Evolutionary conservation across 306 rosid species (phyloP).

Genomic region (Quercus suber): DNA sequence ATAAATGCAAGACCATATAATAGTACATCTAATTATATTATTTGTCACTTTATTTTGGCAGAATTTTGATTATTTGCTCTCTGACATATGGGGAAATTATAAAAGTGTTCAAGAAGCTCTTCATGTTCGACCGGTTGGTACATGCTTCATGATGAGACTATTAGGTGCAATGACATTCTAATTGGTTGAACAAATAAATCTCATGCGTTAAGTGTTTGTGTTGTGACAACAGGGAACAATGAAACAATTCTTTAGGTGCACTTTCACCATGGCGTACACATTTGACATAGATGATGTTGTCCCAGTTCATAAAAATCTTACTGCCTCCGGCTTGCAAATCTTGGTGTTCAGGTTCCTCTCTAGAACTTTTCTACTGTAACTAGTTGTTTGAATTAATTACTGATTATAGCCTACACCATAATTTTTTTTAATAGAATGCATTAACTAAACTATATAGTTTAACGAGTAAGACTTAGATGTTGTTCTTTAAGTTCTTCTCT

Average conservation of each 20-base stretch:
- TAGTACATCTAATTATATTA: background rate
- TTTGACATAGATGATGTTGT: constrained; percentile 3
- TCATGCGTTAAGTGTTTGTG: background rate
- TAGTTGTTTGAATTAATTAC: too few relatives aligned
- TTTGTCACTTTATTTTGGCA: background rate
- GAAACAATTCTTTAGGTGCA: constrained; percentile 18
- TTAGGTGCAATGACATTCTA: too few relatives aligned
- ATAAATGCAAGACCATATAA: background rate
- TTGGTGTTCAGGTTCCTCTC: constrained; percentile 17
- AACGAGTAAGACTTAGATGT: too few relatives aligned
- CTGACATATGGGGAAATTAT: constrained; percentile 13
- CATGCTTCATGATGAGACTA: background rate
- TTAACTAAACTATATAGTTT: too few relatives aligned
- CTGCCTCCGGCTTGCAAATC: constrained; percentile 9
- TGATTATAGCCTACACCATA: too few relatives aligned
- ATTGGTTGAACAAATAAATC: background rate
- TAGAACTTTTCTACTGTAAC: background rate
- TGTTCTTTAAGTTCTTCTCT: too few relatives aligned
- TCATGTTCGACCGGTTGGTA: constrained; percentile 17
- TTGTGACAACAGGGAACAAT: constrained; percentile 17
- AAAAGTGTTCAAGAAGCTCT: constrained; percentile 20
- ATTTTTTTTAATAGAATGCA: too few relatives aligned
- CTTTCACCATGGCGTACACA: constrained; percentile 10
- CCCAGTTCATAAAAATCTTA: constrained; percentile 16
- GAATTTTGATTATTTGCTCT: constrained; percentile 21